Base-by-base conservation (phyloP, 2,329 filamentous ascomycete species). In the Colletotrichum sp. region DNA sequence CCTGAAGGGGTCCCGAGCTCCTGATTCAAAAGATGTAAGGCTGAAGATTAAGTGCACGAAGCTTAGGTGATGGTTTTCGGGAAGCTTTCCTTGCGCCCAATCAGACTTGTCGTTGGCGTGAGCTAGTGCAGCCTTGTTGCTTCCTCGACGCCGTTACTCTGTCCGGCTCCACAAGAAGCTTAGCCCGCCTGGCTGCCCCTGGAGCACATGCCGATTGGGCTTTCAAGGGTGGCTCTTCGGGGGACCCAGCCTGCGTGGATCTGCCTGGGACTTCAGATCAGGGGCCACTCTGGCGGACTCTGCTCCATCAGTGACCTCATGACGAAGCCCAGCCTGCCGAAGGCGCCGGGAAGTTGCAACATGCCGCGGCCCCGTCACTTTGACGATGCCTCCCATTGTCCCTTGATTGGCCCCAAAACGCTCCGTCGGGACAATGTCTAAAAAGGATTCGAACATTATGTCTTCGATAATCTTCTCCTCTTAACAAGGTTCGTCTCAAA, bases 291-390 rank as follows among this genome's bases (percentile, higher is more conserved):
- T 63, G 56, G 55, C 32, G 66, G 38, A 43, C 24, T 67, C 24
- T 21, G 69, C 66, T 64, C 69, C 73, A 75, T 75, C 34, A 64
- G 73, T 75, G 73, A 75, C 73, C 69, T 75, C 69, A 75, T 75
- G 73, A 73, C 69, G 64, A 75, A 64, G 63, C 21, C 43, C 28
- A 32, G 58, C 58, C 28, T 34, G 63, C 64, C 55, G 63, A 64
- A 69, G 34, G 56, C 38, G 68, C 64, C 63, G 69, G 73, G 38
- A n/a, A 73, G n/a, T 65, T 69, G 63, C 16, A 59, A 69, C 24
- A 58, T 58, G 63, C 73, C 69, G 73, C 73, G 48, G 58, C 28
- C 34, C 72, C 72, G 68, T 62, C 43, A 75, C 36, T 13, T 38
- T 69, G 36, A 65, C 63, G 58, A 75, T 75, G 56, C 34, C 68